Evolutionary conservation across 495 filamentous ascomycete species (phyloP).

Genomic region (Letharia lupina): DNA sequence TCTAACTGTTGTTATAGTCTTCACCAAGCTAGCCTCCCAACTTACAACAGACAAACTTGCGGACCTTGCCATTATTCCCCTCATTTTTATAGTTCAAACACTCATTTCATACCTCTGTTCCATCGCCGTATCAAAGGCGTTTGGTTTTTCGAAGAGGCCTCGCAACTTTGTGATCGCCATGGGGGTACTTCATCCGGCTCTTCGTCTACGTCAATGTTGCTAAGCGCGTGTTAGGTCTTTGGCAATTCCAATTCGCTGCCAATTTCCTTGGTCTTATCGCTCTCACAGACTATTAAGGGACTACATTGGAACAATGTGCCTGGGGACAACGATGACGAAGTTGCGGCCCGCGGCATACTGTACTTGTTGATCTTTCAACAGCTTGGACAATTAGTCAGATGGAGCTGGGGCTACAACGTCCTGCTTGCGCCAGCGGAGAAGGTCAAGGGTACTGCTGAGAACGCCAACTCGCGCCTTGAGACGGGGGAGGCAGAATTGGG

Average conservation of each 20-base stretch:
- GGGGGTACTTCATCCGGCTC: slow-evolving; percentile 50
- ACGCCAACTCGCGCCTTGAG: slow-evolving; percentile 43
- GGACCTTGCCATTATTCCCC: slow-evolving; percentile 85
- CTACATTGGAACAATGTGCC: slow-evolving; percentile 88
- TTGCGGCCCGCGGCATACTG: slow-evolving; percentile 85
- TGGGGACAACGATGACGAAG: slow-evolving; percentile 90
- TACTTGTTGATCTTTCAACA: slow-evolving; percentile 98
- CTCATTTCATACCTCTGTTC: slow-evolving; percentile 73
- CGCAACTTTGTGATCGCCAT: slow-evolving; percentile 93
- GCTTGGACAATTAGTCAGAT: slow-evolving; percentile 86
- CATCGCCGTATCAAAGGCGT: slow-evolving; percentile 57
- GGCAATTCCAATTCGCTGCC: slow-evolving; percentile 97
- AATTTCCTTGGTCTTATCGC: slow-evolving; percentile 88
- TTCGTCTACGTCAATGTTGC: background rate
- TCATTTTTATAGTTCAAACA: slow-evolving; percentile 86
- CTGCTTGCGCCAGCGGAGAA: slow-evolving; percentile 72
- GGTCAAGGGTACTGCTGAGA: slow-evolving; percentile 50
- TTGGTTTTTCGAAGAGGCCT: slow-evolving; percentile 71
- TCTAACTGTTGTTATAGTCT: slow-evolving; percentile 51
- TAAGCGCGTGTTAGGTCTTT: slow-evolving; percentile 53
- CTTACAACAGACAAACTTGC: slow-evolving; percentile 80
- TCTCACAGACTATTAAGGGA: slow-evolving; percentile 83
- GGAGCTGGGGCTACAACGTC: slow-evolving; percentile 97
- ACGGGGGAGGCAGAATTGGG: slow-evolving; percentile 57
- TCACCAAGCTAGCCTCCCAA: slow-evolving; percentile 95